Evolutionary conservation across 2,329 filamentous ascomycete genomes (phyloP).

Genomic region (Zarea fungicola): DNA sequence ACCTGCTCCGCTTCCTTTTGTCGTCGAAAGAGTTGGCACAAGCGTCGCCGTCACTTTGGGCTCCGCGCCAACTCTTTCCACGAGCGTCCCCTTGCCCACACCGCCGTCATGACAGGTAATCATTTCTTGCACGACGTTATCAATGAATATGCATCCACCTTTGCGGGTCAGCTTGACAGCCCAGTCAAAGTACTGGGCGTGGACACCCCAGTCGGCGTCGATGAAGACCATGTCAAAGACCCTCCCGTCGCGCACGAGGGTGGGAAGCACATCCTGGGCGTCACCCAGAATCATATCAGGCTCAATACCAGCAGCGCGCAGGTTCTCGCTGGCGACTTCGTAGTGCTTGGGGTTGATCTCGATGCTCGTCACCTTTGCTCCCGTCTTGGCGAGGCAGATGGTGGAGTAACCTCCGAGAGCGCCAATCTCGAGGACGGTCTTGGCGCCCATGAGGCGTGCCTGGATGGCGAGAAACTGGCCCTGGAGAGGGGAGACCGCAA

Average conservation of each 20-base stretch:
- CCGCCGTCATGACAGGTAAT: slow-evolving; percentile 7
- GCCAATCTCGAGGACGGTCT: slow-evolving; percentile 47
- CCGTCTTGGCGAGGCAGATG: slow-evolving; percentile 44
- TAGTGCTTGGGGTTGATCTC: slow-evolving; percentile 43
- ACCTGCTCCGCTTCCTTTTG: not conserved
- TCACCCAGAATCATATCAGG: slow-evolving; percentile 41
- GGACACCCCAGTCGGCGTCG: slow-evolving; percentile 46
- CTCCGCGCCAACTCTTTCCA: slow-evolving; percentile 14
- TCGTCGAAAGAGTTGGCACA: slow-evolving; percentile 1
- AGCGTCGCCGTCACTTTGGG: slow-evolving; percentile 10
- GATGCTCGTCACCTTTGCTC: slow-evolving; percentile 42
- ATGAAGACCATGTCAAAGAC: slow-evolving; percentile 48
- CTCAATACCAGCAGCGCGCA: slow-evolving; percentile 30
- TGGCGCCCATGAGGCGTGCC: slow-evolving; percentile 28
- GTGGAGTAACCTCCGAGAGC: slow-evolving; percentile 51
- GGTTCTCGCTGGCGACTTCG: slow-evolving; percentile 41
- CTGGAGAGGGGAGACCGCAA: slow-evolving; percentile 29
- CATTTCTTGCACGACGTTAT: slow-evolving; percentile 39
- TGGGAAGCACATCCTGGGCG: slow-evolving; percentile 34
- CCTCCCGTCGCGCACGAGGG: slow-evolving; percentile 34
- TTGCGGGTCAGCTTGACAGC: slow-evolving; percentile 35
- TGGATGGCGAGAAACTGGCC: slow-evolving; percentile 37
- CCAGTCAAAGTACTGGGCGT: slow-evolving; percentile 43
- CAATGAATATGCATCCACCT: slow-evolving; percentile 40
- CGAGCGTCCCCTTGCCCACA: slow-evolving; percentile 12